Evolutionary conservation across 2,329 filamentous ascomycete genomes (phyloP).

Genomic region (Colletotrichum sp.): DNA sequence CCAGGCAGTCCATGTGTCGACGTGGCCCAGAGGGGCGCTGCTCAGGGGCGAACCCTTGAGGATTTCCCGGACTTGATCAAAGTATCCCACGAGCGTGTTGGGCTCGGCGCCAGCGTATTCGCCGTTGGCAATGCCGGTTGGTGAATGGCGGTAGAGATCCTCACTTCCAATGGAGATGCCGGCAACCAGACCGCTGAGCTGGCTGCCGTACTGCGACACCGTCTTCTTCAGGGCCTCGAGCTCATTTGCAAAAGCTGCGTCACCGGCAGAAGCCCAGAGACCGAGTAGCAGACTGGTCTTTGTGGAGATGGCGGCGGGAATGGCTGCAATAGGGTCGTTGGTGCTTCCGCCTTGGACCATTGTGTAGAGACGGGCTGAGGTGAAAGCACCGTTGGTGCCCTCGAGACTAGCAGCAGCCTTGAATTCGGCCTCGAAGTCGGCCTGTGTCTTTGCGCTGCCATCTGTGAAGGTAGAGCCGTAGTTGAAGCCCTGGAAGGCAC

Average conservation of each 20-base stretch:
- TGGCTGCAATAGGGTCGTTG: constrained; percentile 71
- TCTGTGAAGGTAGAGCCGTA: constrained; percentile 69
- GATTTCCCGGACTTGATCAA: constrained; percentile 68
- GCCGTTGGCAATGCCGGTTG: constrained; percentile 68
- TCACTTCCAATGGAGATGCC: constrained; percentile 89
- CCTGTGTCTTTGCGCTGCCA: constrained; percentile 62
- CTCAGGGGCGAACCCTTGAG: constrained; percentile 67
- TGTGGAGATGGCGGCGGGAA: constrained; percentile 83
- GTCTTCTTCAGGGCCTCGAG: constrained; percentile 73
- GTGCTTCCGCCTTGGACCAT: constrained; percentile 73
- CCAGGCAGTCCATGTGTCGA: constrained; percentile 88
- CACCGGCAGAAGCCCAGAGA: constrained; percentile 79
- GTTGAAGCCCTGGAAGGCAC: constrained; percentile 71
- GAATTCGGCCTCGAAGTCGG: constrained; percentile 76
- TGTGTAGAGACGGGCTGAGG: constrained; percentile 75
- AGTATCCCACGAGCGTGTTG: constrained; percentile 69
- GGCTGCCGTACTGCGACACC: constrained; percentile 69
- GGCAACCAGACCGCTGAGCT: constrained; percentile 70
- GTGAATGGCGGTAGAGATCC: constrained; percentile 82
- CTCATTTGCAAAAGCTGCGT: constrained; percentile 72
- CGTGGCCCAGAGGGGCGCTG: constrained; percentile 73
- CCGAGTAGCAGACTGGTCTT: constrained; percentile 81
- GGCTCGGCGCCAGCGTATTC: constrained; percentile 69
- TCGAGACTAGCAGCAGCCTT: constrained; percentile 66
- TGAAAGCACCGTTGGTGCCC: constrained; percentile 68